Evolutionary conservation across 2,329 filamentous ascomycete genomes (phyloP).

Genomic region (Seiridium cupressi): DNA sequence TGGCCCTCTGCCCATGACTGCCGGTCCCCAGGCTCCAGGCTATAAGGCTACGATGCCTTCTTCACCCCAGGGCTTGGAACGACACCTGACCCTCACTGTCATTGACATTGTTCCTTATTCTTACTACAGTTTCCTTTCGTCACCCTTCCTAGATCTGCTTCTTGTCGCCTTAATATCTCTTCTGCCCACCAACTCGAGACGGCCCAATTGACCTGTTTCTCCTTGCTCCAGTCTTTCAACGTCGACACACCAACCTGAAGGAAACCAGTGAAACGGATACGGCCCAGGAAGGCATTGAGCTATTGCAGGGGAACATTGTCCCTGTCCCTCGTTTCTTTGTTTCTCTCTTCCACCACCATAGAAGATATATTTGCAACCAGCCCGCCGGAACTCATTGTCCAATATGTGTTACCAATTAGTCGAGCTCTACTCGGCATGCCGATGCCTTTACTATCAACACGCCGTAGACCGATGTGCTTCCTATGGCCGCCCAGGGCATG

Average conservation of each 20-base stretch:
- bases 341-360: background rate
- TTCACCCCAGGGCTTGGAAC: background rate
- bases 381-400: conserved; percentile 10
- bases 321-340: too few species aligned
- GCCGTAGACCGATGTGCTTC: conserved; percentile 78
- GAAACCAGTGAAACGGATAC: background rate
- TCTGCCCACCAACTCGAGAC: background rate
- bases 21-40: conserved; percentile 3
- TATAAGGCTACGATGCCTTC: conserved; percentile 11
- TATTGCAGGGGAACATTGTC: background rate
- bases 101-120: background rate
- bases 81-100: conserved; percentile 5
- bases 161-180: conserved; percentile 1
- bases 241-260: background rate
- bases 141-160: conserved; percentile 7
- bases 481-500: conserved; percentile 72
- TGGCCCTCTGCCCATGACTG: background rate
- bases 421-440: conserved; percentile 83
- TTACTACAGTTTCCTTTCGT: conserved; percentile 5
- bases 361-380: background rate
- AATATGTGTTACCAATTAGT: conserved; percentile 85
- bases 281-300: background rate
- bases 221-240: background rate
- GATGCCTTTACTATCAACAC: conserved; percentile 85
- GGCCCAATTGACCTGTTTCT: background rate